Evolutionary conservation across 2,329 filamentous ascomycete genomes (phyloP), one percentile per base, ranked within the genome.

Genomic region (Penicillium aurantiogriseum): DNA sequence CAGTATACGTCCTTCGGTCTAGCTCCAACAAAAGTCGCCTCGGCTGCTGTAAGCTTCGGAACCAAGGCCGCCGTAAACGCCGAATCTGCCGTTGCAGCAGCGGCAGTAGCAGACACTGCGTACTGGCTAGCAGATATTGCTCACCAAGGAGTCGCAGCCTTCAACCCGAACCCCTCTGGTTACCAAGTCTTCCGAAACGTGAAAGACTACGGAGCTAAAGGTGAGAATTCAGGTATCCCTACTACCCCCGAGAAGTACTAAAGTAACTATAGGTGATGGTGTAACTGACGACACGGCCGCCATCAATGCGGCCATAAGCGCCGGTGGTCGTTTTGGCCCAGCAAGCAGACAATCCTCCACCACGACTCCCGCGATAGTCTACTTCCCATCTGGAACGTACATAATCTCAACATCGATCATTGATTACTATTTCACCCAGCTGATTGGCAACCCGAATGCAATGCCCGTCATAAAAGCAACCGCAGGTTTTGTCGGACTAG

Each of bases 391-490:
- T 17, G 85, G 84, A 43, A 85, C 80, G 0, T 89, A 89, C 61
- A 50, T 83, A 2, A 77, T 86, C 56, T 84, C 79, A 42, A 73
- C 75, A 0, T 77, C 82, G 2, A 84, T 89, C 59, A 79, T 85
- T 52, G 79, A 85, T 64, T 86, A 85, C 64, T 88, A 87, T 71
- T 82, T 83, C 59, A 88, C 85, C 6, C 81, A 86, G 69, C 71
- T 88, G 15, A 78, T 88, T 54, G 85, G 85, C 40, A 84, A 87
- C 59, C 81, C 85, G 2, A 83, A 80, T 58, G 78, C 80, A 47
- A 71, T 81, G 19, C 84, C 85, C 2, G 79, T 79, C 3, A 75
- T 88, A 29, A 80, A 82, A 58, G 84, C 83, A 2, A 77, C 79
- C 4, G 47, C 78, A 4, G 77, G 76, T 58, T 87, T 88, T 66